Percentiles rank a stretch among this genome's conserved stretches.
Evolutionary conservation across 2,329 filamentous ascomycete genomes (phyloP).

Genomic region (Cercospora sp.): DNA sequence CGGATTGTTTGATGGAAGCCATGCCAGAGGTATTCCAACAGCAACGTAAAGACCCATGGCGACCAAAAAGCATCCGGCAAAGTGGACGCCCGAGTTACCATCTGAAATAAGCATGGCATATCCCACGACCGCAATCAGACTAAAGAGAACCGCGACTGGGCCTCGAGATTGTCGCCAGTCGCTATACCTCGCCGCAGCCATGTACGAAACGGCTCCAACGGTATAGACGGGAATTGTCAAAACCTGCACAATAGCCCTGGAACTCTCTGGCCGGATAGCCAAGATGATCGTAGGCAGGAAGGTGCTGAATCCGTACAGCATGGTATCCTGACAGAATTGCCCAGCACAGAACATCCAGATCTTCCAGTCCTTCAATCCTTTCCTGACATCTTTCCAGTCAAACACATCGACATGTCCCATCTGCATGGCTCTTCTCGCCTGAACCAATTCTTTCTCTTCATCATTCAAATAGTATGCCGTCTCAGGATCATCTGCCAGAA

Average conservation of each 20-base stretch:
- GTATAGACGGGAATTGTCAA: constrained; percentile 59
- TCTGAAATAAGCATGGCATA: constrained; percentile 29
- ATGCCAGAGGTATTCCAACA: constrained; percentile 34
- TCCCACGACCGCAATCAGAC: constrained; percentile 28
- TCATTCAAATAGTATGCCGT: constrained; percentile 60
- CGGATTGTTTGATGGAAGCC: constrained; percentile 37
- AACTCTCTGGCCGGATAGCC: constrained; percentile 51
- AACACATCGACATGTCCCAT: constrained; percentile 46
- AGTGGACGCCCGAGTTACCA: constrained; percentile 13
- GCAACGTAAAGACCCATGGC: constrained; percentile 35
- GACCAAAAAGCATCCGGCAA: constrained; percentile 36
- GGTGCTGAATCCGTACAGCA: constrained; percentile 57
- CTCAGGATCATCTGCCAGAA: constrained; percentile 66
- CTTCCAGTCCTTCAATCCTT: constrained; percentile 71
- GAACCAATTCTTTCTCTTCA: constrained; percentile 60
- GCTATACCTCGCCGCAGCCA: constrained; percentile 49
- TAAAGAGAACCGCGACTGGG: constrained; percentile 24
- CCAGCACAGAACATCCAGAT: constrained; percentile 68
- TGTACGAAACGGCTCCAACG: constrained; percentile 51
- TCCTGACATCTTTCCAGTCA: constrained; percentile 62
- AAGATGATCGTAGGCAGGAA: constrained; percentile 59
- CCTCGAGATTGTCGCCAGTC: constrained; percentile 42
- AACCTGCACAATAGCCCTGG: constrained; percentile 53
- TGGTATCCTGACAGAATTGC: constrained; percentile 62
- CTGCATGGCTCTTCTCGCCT: constrained; percentile 51